These are phyloP conservation scores for Solanum lignicaule DNA, from an alignment of 257 asterid species.

Conservation along the genomic window DNA sequence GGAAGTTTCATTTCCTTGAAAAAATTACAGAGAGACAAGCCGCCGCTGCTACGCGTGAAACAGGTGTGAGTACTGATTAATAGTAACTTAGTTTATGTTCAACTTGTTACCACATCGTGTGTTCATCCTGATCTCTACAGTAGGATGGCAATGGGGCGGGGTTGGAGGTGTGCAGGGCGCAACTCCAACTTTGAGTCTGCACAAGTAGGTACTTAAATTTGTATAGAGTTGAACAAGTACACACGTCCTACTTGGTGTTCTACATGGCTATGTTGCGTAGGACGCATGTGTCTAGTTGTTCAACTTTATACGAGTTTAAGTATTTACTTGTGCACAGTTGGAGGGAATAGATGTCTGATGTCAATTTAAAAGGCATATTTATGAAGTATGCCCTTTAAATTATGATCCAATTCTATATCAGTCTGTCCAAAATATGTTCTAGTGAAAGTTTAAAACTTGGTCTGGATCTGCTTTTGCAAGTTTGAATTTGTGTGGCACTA, in stretches of 20 bases:
- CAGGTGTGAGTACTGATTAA: neutral
- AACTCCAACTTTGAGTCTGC: neutral
- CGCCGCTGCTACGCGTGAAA: neutral
- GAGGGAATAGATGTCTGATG: no score
- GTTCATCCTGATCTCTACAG: neutral
- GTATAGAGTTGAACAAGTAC: neutral
- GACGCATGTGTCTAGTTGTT: accelerated
- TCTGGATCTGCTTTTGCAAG: neutral
- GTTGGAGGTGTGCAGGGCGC: neutral
- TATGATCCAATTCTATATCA: neutral
- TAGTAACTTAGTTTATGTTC: neutral
- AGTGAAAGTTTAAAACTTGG: accelerated
- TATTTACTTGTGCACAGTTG: neutral
- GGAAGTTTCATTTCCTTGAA: conserved; percentile 9
- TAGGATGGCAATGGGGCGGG: neutral
- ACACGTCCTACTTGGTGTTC: neutral
- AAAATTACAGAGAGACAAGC: neutral
- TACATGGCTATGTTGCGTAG: accelerated
- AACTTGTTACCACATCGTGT: neutral
- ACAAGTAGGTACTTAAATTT: no score
- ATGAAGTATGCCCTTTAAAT: neutral
- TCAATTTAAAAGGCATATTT: accelerated
- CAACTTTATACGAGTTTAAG: neutral
- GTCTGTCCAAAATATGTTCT: neutral
- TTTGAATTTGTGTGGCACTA: neutral